Evolutionary conservation across 1,284 basidiomycete genomes (phyloP), one percentile per base, ranked within the genome.

Genomic region (Malassezia restricta): DNA sequence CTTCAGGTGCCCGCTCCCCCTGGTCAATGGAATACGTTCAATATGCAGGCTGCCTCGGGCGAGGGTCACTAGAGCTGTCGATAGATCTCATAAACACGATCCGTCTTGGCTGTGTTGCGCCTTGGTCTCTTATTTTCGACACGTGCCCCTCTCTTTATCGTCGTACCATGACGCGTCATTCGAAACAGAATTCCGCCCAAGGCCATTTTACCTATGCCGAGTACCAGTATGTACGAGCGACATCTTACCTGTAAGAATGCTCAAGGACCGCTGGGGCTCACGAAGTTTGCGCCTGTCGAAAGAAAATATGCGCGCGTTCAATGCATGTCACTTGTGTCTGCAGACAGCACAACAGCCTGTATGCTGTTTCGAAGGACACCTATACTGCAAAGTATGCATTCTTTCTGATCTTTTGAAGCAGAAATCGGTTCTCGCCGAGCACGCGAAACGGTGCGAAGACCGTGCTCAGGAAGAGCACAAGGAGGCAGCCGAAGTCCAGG

Each of bases 1-100:
- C 76, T 92, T 61, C 84, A 85, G 68, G 84, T 86, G 68, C 83
- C 83, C 58, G 82, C 87, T 12, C 80, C 81, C 54, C 78, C 80
- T 5, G 86, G 85, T 17, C 89, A 92, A 73, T 94, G 88, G 88
- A 82, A 84, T 62, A 87, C 87, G 74, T 80, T 83, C 58, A 64
- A 64, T 47, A 71, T 71, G 66, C 57, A 57, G 29, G 63, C 71
- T 40, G 69, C 67, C 42, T 59, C 65, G 5, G 67, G 67, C 31
- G 67, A 67, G 47, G 65, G 65, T 27, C 61, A 62, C 4, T 56
- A 65, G 29, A 6, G 27, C 11, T 29, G 28, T 44, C 8, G n/a
- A 35, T 44, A 44, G 43, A 11, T 44, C 6, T 4, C n/a, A 11
- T 35, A 35, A 15, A 35, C 11, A 2, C 33, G 33, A 11, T 24